Percentiles rank a stretch among this genome's conserved stretches.
These are phyloP conservation scores for Candida saitoana DNA, from an alignment of 805 yeast genomes.

Conservation along the genomic window DNA sequence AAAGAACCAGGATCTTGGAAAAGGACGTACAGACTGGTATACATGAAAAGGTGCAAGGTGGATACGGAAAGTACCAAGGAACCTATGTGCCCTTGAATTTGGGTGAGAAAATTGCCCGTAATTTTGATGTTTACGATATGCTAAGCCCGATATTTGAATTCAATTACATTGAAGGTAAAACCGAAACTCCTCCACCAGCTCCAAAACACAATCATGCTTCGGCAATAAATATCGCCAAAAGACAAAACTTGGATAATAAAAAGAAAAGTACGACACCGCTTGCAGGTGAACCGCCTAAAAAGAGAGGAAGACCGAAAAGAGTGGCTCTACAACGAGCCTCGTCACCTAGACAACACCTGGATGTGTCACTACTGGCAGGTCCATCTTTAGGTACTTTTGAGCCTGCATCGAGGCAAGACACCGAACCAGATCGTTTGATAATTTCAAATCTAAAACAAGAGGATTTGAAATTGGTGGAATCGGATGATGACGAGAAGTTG, in stretches of 20 bases:
- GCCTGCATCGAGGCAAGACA: slow-evolving; percentile 30
- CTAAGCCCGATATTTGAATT: slow-evolving; percentile 67
- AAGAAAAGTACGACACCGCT: slow-evolving; percentile 8
- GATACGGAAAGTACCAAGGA: slow-evolving; percentile 64
- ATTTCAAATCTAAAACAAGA: slow-evolving; percentile 30
- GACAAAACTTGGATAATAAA: slow-evolving; percentile 17
- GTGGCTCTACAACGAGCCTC: slow-evolving; percentile 24
- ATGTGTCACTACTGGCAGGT: background rate
- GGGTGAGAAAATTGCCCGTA: slow-evolving; percentile 37
- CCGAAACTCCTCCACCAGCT: slow-evolving; percentile 45
- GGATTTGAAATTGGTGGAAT: slow-evolving; percentile 32
- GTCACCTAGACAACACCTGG: background rate
- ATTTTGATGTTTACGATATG: slow-evolving; percentile 44
- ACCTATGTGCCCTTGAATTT: slow-evolving; percentile 42
- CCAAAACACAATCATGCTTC: slow-evolving; percentile 45
- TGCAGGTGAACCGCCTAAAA: slow-evolving; percentile 29
- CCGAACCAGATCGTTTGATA: slow-evolving; percentile 37
- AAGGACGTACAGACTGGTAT: slow-evolving; percentile 59
- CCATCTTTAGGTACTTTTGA: background rate
- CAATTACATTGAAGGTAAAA: slow-evolving; percentile 38
- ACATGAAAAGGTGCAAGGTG: slow-evolving; percentile 71
- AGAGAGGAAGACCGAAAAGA: slow-evolving; percentile 37
- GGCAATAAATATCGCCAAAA: slow-evolving; percentile 38
- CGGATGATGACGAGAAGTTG: slow-evolving; percentile 29
- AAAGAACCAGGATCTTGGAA: slow-evolving; percentile 60